Conservation (phyloP, 2,329 filamentous ascomycete genomes). For the Sporothrix globosa region DNA sequence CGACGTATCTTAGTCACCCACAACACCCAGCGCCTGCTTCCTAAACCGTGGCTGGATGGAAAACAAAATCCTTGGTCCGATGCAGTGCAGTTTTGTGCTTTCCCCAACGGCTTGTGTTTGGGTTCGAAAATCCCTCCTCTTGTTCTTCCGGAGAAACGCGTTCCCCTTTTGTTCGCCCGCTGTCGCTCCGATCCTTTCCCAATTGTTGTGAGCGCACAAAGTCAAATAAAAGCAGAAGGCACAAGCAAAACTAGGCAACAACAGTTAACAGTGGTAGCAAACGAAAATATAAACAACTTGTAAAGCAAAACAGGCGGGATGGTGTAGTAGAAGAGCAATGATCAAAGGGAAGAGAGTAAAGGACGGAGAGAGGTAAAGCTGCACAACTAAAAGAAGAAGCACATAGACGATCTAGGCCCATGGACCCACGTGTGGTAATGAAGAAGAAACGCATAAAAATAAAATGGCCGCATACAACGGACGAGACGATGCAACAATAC, state of each 20-base stretch:
- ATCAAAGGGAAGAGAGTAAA: neutral
- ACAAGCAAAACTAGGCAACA: neutral
- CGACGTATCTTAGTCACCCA: neutral
- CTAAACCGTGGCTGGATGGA: neutral
- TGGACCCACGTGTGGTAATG: neutral
- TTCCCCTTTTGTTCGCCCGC: constrained; percentile 12
- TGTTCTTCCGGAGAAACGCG: neutral
- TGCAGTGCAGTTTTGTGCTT: neutral
- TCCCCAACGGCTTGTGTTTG: neutral
- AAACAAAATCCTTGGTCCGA: neutral
- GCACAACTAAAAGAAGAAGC: constrained; percentile 17
- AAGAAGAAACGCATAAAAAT: constrained; percentile 29
- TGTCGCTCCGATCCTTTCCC: neutral
- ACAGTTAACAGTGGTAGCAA: neutral
- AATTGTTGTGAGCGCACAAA: neutral
- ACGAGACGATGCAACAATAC: constrained; percentile 8
- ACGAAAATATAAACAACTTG: neutral
- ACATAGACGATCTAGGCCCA: neutral
- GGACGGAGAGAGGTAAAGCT: neutral
- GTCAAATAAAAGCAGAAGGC: neutral
- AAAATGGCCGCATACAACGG: constrained; percentile 29
- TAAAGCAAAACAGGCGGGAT: constrained; percentile 3
- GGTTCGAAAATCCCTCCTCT: neutral
- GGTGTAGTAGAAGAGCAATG: neutral
- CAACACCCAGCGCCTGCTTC: neutral